These are phyloP conservation scores for Podosphaera aphanis DNA, from an alignment of 2,329 filamentous ascomycete genomes.

Conservation along the genomic window DNA sequence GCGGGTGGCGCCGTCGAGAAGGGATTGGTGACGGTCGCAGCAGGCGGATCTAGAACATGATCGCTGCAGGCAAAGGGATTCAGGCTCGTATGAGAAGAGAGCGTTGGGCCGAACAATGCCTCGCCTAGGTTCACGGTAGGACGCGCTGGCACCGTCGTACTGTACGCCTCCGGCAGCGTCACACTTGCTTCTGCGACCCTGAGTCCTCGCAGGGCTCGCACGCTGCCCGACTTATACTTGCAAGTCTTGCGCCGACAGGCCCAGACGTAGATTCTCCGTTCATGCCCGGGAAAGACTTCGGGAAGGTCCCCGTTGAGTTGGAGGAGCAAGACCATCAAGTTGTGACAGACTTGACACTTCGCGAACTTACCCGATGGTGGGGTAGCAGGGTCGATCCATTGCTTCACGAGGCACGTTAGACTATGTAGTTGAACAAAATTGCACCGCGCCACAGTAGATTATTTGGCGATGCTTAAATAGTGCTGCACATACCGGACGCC, in stretches of 20 bases:
- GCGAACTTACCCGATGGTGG: conserved; percentile 55
- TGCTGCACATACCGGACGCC: conserved; percentile 43
- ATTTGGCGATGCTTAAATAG: not conserved
- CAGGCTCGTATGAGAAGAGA: conserved; percentile 29
- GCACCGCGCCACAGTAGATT: too few species aligned
- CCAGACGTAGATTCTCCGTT: conserved; percentile 72
- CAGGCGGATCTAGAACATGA: too few species aligned
- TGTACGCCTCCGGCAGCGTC: conserved; percentile 3
- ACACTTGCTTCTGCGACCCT: conserved; percentile 20
- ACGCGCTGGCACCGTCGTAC: conserved; percentile 5
- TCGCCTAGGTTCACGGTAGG: conserved; percentile 26
- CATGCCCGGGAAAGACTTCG: conserved; percentile 64
- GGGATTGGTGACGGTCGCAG: conserved; percentile 20
- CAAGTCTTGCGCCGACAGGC: conserved; percentile 58
- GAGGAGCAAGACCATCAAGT: conserved; percentile 60
- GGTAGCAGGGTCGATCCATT: conserved; percentile 55
- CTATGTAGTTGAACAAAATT: not conserved
- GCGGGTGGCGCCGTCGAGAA: conserved; percentile 23
- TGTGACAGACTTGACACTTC: conserved; percentile 70
- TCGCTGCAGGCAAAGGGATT: conserved; percentile 10
- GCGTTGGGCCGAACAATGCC: conserved; percentile 40
- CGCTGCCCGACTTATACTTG: conserved; percentile 57
- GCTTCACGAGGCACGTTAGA: conserved; percentile 19
- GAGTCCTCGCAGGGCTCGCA: conserved; percentile 51
- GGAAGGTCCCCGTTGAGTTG: conserved; percentile 83